A percentile compares a stretch with the other conserved stretches of the same genome.
Evolutionary conservation across 169 alveolate genomes (phyloP).

Genomic region (Amoebophrya sp.): DNA sequence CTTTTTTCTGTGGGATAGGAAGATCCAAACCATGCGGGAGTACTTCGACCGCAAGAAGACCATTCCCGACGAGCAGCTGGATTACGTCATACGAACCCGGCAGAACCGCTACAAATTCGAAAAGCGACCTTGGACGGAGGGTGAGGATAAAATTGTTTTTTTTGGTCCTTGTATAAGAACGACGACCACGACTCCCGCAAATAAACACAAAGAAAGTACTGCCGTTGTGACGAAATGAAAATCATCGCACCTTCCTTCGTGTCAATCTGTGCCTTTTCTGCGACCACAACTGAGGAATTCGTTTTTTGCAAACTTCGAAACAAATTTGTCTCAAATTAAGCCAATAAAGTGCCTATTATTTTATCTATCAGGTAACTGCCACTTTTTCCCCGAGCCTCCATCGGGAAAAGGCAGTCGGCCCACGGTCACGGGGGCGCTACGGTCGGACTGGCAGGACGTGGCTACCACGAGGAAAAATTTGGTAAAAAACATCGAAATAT

Average conservation of each 20-base stretch:
- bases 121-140: neutral
- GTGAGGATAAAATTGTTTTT: neutral
- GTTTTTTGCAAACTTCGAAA: no score
- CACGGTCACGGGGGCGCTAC: neutral
- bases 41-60: neutral
- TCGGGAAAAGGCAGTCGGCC: neutral
- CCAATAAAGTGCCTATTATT: neutral
- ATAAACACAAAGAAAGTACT: neutral
- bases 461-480: neutral
- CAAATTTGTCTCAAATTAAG: no score
- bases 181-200: neutral
- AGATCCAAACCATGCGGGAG: no score
- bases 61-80: constrained; percentile 2
- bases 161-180: no score
- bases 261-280: no score
- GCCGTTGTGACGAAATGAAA: neutral
- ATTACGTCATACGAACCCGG: neutral
- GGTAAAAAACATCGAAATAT: no score
- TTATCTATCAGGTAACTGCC: neutral
- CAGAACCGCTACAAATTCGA: neutral
- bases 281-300: no score
- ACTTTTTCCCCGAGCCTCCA: neutral
- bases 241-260: no score
- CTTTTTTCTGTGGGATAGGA: no score
- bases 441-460: neutral